Evolutionary conservation across 2,329 filamentous ascomycete genomes (phyloP).

Genomic region (Cladophialophora carrionii): DNA sequence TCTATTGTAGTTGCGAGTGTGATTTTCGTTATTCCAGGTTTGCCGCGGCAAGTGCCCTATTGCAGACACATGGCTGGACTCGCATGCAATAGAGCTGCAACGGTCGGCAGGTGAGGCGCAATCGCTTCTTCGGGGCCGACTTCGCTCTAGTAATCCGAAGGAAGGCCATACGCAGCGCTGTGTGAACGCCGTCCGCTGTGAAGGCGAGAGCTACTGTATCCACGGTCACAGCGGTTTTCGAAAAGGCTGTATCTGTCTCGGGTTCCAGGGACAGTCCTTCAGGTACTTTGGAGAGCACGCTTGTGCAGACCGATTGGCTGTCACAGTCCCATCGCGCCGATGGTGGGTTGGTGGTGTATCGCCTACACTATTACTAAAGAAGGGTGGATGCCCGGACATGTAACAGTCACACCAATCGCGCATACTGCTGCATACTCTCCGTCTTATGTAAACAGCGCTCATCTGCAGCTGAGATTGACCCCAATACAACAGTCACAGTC

Average conservation of each 20-base stretch:
- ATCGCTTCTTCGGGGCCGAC: not conserved
- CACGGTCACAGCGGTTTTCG: not conserved
- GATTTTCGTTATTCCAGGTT: not conserved
- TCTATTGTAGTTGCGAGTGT: not conserved
- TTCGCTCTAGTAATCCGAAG: not conserved
- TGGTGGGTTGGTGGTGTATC: not conserved
- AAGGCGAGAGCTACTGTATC: not conserved
- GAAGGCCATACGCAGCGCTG: not conserved
- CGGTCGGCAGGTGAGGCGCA: not conserved
- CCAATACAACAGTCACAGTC: not conserved
- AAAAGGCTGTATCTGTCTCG: not conserved
- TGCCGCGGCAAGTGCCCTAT: not conserved
- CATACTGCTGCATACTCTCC: not conserved
- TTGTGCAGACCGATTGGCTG: not conserved
- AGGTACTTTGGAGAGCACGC: not conserved
- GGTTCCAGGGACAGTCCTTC: not conserved
- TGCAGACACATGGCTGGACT: not conserved
- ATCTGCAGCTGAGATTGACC: not conserved
- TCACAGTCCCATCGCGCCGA: not conserved
- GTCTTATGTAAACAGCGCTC: not conserved
- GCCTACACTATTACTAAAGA: slow-evolving; percentile 1
- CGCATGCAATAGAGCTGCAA: not conserved
- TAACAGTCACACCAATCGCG: not conserved
- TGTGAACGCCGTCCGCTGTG: not conserved
- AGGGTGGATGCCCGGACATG: not conserved